phyloP scores from a whole-genome alignment of 306 rosid genomes.

The Pyrus communis region DNA sequence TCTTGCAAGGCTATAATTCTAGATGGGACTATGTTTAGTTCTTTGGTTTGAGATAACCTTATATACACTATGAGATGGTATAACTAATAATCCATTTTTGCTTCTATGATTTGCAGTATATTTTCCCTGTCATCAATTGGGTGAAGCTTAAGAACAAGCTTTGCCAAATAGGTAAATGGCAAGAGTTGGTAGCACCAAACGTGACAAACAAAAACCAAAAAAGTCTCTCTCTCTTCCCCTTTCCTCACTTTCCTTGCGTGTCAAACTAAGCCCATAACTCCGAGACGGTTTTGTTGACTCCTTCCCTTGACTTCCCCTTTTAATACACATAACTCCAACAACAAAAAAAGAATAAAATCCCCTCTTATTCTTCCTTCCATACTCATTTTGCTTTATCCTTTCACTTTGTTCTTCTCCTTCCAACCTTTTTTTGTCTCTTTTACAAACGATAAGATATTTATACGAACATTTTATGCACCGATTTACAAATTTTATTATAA shows the following conservation, averaged over 20 bases:
- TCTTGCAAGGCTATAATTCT: no score
- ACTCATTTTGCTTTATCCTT: background rate
- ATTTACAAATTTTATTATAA: no score
- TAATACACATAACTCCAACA: conserved; percentile 19
- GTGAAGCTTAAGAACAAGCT: no score
- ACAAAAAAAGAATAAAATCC: conserved; percentile 1
- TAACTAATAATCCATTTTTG: no score
- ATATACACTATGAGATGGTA: no score
- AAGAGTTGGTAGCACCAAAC: background rate
- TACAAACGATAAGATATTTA: no score
- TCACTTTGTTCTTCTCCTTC: conserved; percentile 14
- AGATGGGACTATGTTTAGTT: no score
- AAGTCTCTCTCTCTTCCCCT: background rate
- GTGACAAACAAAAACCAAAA: conserved; percentile 6
- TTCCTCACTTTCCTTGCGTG: conserved; percentile 7
- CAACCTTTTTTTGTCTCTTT: no score
- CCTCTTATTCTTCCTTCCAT: background rate
- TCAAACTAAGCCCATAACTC: conserved; percentile 19
- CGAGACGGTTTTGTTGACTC: conserved; percentile 43
- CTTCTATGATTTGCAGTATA: no score
- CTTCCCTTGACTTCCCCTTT: conserved; percentile 17
- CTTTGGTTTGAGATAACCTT: no score
- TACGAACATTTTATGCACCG: no score
- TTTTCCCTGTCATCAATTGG: no score
- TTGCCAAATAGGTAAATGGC: background rate